Evolutionary conservation across 2,329 filamentous ascomycete genomes (phyloP).

Genomic region (Pseudogymnoascus sp.): DNA sequence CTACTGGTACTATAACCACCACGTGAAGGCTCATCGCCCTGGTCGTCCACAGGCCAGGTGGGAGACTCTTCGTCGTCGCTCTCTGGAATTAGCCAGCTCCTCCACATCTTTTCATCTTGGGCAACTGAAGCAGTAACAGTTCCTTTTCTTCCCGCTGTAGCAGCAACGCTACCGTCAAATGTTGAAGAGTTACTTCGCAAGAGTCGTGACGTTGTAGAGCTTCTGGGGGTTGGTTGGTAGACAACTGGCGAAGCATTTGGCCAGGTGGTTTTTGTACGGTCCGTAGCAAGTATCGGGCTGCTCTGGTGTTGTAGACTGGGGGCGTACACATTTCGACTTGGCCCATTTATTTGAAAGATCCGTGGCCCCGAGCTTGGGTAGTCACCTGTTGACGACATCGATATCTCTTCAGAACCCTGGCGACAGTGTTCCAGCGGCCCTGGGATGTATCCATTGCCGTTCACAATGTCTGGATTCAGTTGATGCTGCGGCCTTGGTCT

Average conservation of each 20-base stretch:
- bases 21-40: neutral
- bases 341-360: neutral
- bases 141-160: conserved; percentile 19
- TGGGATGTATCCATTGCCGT: neutral
- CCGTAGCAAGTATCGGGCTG: neutral
- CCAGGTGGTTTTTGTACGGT: neutral
- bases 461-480: neutral
- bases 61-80: conserved; percentile 7
- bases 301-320: neutral
- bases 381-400: neutral
- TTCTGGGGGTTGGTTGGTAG: conserved; percentile 24
- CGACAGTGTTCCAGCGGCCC: neutral
- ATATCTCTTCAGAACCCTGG: neutral
- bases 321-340: neutral
- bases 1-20: neutral
- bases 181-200: conserved; percentile 19
- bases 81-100: conserved; percentile 21
- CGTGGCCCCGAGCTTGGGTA: conserved; percentile 1
- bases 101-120: conserved; percentile 25
- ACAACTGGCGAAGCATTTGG: conserved; percentile 12
- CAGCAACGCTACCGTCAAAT: conserved; percentile 20
- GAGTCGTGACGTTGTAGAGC: conserved; percentile 19
- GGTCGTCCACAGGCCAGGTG: neutral
- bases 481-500: neutral
- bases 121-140: conserved; percentile 13